These are phyloP conservation scores for Nitzschia sp. DNA, from an alignment of 108 stramenopile species.

Conservation along the genomic window DNA sequence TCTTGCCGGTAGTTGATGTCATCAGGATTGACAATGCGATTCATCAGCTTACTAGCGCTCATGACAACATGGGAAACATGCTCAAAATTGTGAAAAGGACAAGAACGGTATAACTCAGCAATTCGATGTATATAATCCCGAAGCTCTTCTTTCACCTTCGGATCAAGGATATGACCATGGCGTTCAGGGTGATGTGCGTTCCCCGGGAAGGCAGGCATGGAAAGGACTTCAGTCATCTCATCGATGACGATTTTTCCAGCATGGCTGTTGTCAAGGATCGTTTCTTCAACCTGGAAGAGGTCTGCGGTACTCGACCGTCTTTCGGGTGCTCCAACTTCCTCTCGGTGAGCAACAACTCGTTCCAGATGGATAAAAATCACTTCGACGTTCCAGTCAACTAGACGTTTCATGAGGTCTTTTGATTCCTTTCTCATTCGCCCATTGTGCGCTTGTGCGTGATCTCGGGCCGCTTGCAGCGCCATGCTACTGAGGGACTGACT, in stretches of 20 bases:
- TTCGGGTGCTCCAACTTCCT: background rate
- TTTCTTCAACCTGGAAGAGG: background rate
- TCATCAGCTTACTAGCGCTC: conserved; percentile 45
- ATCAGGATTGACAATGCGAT: conserved; percentile 24
- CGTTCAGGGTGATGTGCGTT: conserved; percentile 10
- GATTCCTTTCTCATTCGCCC: background rate
- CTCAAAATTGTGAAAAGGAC: conserved; percentile 58
- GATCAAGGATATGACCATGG: background rate
- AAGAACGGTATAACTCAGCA: conserved; percentile 35
- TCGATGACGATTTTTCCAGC: conserved; percentile 11
- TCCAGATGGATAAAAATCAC: conserved; percentile 23
- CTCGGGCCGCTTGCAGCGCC: background rate
- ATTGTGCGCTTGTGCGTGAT: background rate
- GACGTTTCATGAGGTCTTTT: background rate
- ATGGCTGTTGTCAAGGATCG: background rate
- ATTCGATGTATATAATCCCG: conserved; percentile 21
- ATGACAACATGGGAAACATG: conserved; percentile 50
- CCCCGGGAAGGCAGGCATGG: conserved; percentile 11
- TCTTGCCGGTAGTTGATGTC: conserved; percentile 3
- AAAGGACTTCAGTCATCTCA: conserved; percentile 37
- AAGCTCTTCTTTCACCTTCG: conserved; percentile 17
- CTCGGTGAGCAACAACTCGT: conserved; percentile 22
- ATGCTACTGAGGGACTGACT: background rate
- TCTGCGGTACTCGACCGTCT: background rate
- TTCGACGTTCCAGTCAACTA: conserved; percentile 40